These are phyloP conservation scores for Penicillium sp. DNA, from an alignment of 2,329 filamentous ascomycete genomes.

Conservation along the genomic window DNA sequence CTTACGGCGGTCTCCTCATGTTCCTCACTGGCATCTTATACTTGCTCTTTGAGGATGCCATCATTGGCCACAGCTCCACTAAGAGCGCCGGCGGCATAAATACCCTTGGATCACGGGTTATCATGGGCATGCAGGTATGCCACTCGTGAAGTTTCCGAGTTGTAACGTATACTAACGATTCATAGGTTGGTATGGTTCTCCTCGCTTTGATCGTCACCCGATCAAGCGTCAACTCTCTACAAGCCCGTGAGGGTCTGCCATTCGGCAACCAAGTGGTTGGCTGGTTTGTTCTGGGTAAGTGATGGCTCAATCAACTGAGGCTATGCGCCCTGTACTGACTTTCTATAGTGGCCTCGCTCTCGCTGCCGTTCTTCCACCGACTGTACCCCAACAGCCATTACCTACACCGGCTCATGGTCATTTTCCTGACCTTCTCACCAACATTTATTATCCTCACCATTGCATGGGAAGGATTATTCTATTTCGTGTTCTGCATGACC, in stretches of 20 bases:
- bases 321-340: constrained; percentile 6
- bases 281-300: constrained; percentile 69
- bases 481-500: constrained; percentile 77
- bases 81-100: constrained; percentile 16
- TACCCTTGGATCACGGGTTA: constrained; percentile 35
- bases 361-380: constrained; percentile 75
- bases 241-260: constrained; percentile 78
- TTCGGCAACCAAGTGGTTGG: constrained; percentile 82
- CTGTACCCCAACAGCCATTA: constrained; percentile 80
- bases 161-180: no score
- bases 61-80: constrained; percentile 42
- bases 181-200: constrained; percentile 66
- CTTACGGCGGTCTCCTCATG: constrained; percentile 74
- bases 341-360: constrained; percentile 60
- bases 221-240: constrained; percentile 77
- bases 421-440: constrained; percentile 89
- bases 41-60: constrained; percentile 68
- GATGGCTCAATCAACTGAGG: not conserved
- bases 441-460: constrained; percentile 95
- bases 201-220: constrained; percentile 81
- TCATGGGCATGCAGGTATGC: constrained; percentile 46
- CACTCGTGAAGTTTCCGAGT: no score
- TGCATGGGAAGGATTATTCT: constrained; percentile 95
- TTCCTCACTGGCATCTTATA: constrained; percentile 69
- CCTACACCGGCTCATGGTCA: constrained; percentile 77